Conservation (phyloP, 768 basidiomycete genomes). For the Crucibulum laeve region DNA sequence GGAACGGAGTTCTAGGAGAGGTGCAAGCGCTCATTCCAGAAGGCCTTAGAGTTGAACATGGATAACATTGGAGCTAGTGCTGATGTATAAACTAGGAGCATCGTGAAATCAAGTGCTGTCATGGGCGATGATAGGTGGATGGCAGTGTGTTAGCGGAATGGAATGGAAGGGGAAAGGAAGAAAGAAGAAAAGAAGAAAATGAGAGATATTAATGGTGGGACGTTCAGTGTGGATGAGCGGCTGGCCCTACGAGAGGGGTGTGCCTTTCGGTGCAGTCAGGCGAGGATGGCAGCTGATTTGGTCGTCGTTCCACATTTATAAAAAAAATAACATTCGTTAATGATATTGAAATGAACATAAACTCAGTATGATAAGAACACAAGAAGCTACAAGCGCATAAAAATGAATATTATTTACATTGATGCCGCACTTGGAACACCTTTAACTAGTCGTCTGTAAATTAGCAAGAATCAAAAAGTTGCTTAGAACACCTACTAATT, state of each 20-base stretch:
- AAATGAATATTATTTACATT: no score
- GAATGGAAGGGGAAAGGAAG: conserved; percentile 34
- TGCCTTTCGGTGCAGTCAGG: conserved; percentile 46
- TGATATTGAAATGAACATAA: no score
- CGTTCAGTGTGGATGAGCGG: conserved; percentile 5
- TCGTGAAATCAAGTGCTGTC: conserved; percentile 45
- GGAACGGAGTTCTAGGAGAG: conserved; percentile 32
- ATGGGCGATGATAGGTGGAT: conserved; percentile 59
- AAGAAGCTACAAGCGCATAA: no score
- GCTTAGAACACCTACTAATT: no score
- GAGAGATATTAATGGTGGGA: conserved; percentile 13
- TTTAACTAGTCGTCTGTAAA: no score
- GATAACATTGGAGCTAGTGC: conserved; percentile 54
- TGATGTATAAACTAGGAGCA: conserved; percentile 57
- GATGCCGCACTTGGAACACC: no score
- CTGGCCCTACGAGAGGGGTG: conserved; percentile 41
- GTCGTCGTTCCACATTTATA: no score
- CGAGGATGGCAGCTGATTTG: conserved; percentile 52
- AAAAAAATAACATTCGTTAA: no score
- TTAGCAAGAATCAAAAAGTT: no score
- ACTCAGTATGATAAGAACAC: no score
- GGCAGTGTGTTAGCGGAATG: conserved; percentile 47
- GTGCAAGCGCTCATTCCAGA: conserved; percentile 30
- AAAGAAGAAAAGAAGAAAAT: conserved; percentile 14
- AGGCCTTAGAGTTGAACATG: conserved; percentile 30